Base-by-base conservation (phyloP, 345 rosid genomes). In the Eutrema heterophyllum region DNA sequence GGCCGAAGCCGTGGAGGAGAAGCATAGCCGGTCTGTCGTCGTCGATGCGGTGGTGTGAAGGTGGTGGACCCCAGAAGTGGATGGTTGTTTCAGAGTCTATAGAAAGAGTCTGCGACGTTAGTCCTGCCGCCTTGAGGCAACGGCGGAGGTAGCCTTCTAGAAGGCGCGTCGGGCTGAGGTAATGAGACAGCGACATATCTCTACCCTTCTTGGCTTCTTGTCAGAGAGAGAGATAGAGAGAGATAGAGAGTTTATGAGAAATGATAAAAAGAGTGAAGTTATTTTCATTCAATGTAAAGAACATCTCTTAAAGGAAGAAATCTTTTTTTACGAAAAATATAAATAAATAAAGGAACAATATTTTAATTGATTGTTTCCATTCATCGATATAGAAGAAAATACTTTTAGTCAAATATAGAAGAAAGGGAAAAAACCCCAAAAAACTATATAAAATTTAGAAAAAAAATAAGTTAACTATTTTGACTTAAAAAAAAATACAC, bases 1-100 rank as follows among this genome's bases (percentile, higher is more conserved):
- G 97, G 0, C 98, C 98, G 64, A 94, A 94, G 51, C 97, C 98
- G 39, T 94, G 98, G 71, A 94, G 78, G 36, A 94, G 81, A 39
- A 94, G 68, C n/a, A 94, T 53, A 13, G 82, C 70, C 0, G 89
- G 86, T 62, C 84, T 86, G 16, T n/a, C 14, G 15, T 57, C 48
- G n/a, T 57, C 36, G 6, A 32, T 38, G 39, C 4, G 5, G 24
- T 41, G 16, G n/a, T 45, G 9, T 5, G 26, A 39, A 4, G 67
- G 33, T 14, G 73, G 65, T 10, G 98, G 95, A 0, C 84, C 88
- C 98, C 98, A 93, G 70, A 87, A 82, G 43, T 86, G 89, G 77
- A 93, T 46, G 24, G 84, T 83, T 80, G 97, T 93, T 13, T 84
- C 80, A 0, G 76, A 8, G 71, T 81, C 90, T 14, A 87, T 65